Conservation (phyloP, 169 alveolate species). For the Blepharisma undulans region DNA sequence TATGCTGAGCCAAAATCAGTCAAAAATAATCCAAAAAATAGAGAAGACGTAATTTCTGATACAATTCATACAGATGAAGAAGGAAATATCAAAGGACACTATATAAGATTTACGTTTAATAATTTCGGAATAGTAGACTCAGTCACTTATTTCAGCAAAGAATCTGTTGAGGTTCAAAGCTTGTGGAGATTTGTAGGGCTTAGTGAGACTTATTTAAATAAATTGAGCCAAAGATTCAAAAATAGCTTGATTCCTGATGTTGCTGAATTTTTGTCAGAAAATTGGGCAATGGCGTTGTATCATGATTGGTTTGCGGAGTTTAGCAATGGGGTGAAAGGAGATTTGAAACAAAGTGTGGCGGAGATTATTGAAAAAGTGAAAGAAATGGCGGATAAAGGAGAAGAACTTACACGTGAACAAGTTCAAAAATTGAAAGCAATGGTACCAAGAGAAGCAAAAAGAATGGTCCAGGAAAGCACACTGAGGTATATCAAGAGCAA, state of each 20-base stretch:
- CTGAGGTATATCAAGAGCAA: conserved; percentile 80
- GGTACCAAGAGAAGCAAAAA: conserved; percentile 73
- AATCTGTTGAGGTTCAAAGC: conserved; percentile 75
- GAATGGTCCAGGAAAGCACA: conserved; percentile 81
- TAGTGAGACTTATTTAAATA: conserved; percentile 82
- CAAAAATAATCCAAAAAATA: conserved; percentile 55
- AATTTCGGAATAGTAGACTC: conserved; percentile 84
- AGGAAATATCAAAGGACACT: conserved; percentile 66
- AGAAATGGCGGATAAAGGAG: conserved; percentile 74
- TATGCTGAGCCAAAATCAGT: conserved; percentile 73
- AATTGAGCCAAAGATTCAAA: conserved; percentile 74
- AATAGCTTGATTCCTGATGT: conserved; percentile 79
- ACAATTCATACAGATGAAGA: conserved; percentile 58
- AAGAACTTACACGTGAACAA: conserved; percentile 73
- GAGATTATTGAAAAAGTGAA: conserved; percentile 74
- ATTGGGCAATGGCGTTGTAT: conserved; percentile 89
- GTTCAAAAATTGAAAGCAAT: conserved; percentile 63
- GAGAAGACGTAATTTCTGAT: conserved; percentile 77
- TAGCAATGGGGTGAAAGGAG: conserved; percentile 77
- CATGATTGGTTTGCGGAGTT: conserved; percentile 90
- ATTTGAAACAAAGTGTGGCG: conserved; percentile 68
- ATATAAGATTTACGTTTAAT: conserved; percentile 83
- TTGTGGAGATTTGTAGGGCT: conserved; percentile 85
- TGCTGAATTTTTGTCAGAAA: conserved; percentile 83
- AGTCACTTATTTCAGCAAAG: conserved; percentile 80